A percentile compares a stretch with the other conserved stretches of the same genome.
Conservation (phyloP, 2,329 filamentous ascomycete genomes). For the Aspergillus pseudoviridinutans region DNA sequence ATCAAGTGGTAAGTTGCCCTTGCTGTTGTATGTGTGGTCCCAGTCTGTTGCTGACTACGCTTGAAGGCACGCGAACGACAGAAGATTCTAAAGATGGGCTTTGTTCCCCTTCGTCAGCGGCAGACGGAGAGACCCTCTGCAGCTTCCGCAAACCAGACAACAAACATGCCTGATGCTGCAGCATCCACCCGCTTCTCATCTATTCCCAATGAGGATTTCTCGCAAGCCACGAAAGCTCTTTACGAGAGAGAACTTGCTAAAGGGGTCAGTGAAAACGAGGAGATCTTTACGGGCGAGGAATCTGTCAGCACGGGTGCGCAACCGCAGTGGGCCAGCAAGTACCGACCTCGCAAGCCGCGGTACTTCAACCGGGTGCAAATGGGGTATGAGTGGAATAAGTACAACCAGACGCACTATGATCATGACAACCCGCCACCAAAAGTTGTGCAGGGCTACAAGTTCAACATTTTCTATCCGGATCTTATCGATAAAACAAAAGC, state of each 20-base stretch:
- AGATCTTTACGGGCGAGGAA: constrained; percentile 91
- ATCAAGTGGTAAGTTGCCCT: constrained; percentile 46
- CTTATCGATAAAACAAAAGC: constrained; percentile 92
- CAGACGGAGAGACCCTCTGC: constrained; percentile 30
- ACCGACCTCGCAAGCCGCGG: constrained; percentile 83
- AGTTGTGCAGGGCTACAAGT: constrained; percentile 98
- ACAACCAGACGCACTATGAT: constrained; percentile 99
- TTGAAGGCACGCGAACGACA: constrained; percentile 52
- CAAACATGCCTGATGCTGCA: constrained; percentile 45
- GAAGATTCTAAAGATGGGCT: constrained; percentile 62
- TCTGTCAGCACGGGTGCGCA: constrained; percentile 61
- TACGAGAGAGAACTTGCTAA: constrained; percentile 91
- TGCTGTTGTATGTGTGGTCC: not conserved
- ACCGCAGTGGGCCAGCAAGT: constrained; percentile 77
- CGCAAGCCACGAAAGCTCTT: constrained; percentile 78
- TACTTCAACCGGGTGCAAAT: constrained; percentile 99
- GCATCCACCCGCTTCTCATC: constrained; percentile 67
- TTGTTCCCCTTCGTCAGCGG: constrained; percentile 58
- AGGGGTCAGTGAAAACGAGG: constrained; percentile 88
- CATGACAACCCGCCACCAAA: constrained; percentile 97
- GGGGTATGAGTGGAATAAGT: constrained; percentile 99
- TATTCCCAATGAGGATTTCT: constrained; percentile 71
- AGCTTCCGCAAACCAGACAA: constrained; percentile 31
- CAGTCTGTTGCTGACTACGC: constrained; percentile 8
- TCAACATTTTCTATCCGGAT: constrained; percentile 99